Evolutionary conservation across 495 filamentous ascomycete genomes (phyloP).

Genomic region (Tuber magnatum): DNA sequence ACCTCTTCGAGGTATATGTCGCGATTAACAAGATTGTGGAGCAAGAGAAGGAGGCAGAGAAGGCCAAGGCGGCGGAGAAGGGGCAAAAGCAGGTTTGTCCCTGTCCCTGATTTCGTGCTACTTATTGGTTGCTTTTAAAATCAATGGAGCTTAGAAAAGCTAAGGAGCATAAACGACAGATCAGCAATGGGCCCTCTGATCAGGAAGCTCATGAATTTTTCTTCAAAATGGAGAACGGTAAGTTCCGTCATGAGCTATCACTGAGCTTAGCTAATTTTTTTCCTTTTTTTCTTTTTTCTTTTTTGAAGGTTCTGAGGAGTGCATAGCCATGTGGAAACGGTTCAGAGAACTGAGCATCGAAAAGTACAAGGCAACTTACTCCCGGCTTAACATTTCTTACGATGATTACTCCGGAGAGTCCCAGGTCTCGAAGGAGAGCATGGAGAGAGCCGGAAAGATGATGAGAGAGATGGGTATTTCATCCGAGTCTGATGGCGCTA

Average conservation of each 20-base stretch:
- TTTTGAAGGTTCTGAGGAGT: constrained; percentile 57
- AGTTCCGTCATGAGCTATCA: not conserved
- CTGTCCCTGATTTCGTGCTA: constrained; percentile 10
- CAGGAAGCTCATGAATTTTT: constrained; percentile 70
- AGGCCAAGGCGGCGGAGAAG: constrained; percentile 47
- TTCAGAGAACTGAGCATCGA: constrained; percentile 87
- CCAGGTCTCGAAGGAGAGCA: constrained; percentile 75
- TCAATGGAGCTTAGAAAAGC: not conserved
- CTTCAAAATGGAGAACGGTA: constrained; percentile 77
- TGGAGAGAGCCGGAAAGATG: constrained; percentile 58
- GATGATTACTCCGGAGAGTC: constrained; percentile 93
- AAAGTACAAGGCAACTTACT: constrained; percentile 74
- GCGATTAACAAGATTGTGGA: constrained; percentile 54
- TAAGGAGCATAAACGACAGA: constrained; percentile 37
- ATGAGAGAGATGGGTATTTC: constrained; percentile 68
- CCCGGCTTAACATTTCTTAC: constrained; percentile 81
- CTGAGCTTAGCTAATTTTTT: not conserved
- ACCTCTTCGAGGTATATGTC: constrained; percentile 59
- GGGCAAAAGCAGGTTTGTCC: constrained; percentile 45
- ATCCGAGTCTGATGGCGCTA: constrained; percentile 77
- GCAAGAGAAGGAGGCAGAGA: constrained; percentile 51
- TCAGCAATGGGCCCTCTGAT: constrained; percentile 44
- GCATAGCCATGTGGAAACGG: constrained; percentile 70
- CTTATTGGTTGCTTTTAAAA: constrained; percentile 7
- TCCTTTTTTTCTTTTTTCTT: too few relatives aligned